These are phyloP conservation scores for Solanum bukasovii DNA, from an alignment of 257 asterid species.

Conservation along the genomic window DNA sequence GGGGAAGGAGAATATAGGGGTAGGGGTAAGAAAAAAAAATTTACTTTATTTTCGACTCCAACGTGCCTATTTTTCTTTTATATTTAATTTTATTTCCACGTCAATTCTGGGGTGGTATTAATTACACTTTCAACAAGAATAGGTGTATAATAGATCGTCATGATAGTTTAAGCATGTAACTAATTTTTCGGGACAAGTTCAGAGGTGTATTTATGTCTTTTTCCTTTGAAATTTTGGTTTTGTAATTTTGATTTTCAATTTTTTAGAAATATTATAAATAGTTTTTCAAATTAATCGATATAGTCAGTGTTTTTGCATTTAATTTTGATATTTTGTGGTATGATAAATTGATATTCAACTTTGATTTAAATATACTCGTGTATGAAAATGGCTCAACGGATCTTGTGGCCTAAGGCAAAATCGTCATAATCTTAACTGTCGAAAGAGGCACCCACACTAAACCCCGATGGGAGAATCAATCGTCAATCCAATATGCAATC, in stretches of 20 bases:
- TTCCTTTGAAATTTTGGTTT: background rate
- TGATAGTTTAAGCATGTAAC: background rate
- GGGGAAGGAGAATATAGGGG: background rate
- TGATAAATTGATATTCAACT: background rate
- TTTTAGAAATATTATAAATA: background rate
- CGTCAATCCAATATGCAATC: background rate
- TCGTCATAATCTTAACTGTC: background rate
- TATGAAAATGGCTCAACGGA: background rate
- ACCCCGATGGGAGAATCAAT: background rate
- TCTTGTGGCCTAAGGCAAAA: too few relatives aligned
- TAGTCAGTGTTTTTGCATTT: background rate
- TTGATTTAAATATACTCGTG: background rate
- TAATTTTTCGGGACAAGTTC: too few relatives aligned
- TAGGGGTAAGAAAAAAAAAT: background rate
- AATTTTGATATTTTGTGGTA: background rate
- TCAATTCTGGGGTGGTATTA: background rate
- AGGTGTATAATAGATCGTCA: background rate
- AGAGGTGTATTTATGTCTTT: too few relatives aligned
- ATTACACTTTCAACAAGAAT: background rate
- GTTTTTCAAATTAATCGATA: background rate
- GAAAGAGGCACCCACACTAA: background rate
- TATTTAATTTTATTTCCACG: too few relatives aligned
- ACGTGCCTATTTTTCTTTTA: too few relatives aligned
- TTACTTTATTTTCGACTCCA: background rate
- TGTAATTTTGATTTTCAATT: background rate